Base-by-base conservation (phyloP, 345 rosid genomes). In the Syzygium oleosum region DNA sequence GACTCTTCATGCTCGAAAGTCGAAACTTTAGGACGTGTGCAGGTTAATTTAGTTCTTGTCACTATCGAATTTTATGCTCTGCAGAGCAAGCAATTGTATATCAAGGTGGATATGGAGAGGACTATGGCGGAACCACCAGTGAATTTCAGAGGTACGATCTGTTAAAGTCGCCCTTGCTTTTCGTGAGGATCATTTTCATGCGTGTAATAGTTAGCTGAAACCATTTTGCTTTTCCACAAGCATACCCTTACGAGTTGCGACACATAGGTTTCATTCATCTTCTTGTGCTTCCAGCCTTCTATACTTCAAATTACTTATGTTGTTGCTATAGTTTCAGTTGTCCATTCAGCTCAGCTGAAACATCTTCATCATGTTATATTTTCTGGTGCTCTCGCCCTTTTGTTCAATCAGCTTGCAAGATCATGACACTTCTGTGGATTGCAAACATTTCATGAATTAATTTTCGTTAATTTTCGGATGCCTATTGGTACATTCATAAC, bases 41-140 rank as follows among this genome's bases (percentile, higher is more conserved):
- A 51, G 58, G 56, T 13, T 80, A 15, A 55, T 49, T 59, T 4
- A 85, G 51, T 38, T 53, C 29, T 38, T 27, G 27, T 73, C 83
- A 73, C 49, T 34, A 21, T 38, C 12, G 49, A 73, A 73, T 38
- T 46, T 85, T 43, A 38, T 88, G 77, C 87, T 87, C 85, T 86
- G 89, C 97, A 96, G 99, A 91, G 89, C 93, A 93, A 94, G 94
- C 93, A 85, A 63, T 90, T 88, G 91, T 92, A 84, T 91, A 93
- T 87, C 95, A 92, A 56, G 94, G 93, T 89, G 93, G 90, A 85
- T 92, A 91, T 87, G 95, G 94, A 87, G 93, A 90, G 41, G 97
- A 91, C 61, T 91, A 90, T 88, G 93, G 94, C 5, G 88, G 91
- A 85, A 87, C 84, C 31, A 23, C 61, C 49, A 86, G 86, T 85